Evolutionary conservation across 768 basidiomycete species (phyloP).

Genomic region (Amyloporia xantha): DNA sequence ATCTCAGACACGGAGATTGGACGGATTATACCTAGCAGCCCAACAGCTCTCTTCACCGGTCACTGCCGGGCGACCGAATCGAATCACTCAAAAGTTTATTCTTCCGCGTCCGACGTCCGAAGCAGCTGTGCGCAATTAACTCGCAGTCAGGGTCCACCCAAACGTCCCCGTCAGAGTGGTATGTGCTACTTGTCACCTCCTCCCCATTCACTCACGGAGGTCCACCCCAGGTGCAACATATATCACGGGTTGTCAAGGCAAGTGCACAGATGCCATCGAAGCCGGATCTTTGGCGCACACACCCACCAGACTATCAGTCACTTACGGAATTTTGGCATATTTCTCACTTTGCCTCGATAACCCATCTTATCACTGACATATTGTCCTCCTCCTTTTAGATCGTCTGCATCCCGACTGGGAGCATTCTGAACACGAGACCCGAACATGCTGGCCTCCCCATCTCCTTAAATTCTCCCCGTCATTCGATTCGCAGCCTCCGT

Average conservation of each 20-base stretch:
- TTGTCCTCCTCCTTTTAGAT: slow-evolving; percentile 16
- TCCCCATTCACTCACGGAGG: too few species aligned
- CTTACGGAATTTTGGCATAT: slow-evolving; percentile 16
- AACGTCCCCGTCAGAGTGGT: too few species aligned
- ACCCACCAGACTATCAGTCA: slow-evolving; percentile 12
- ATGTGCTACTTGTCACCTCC: too few species aligned
- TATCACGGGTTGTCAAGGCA: slow-evolving; percentile 22
- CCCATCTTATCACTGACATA: slow-evolving; percentile 26
- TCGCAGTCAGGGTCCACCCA: background rate
- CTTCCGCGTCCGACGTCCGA: slow-evolving; percentile 4
- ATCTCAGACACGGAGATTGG: slow-evolving; percentile 11
- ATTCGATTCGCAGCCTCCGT: background rate
- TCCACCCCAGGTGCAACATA: too few species aligned
- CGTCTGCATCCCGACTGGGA: slow-evolving; percentile 18
- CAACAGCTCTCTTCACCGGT: too few species aligned
- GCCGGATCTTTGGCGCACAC: slow-evolving; percentile 16
- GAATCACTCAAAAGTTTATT: slow-evolving; percentile 19
- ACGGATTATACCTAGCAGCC: slow-evolving; percentile 1
- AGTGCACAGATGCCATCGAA: slow-evolving; percentile 15
- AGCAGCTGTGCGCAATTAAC: background rate
- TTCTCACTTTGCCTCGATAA: slow-evolving; percentile 19
- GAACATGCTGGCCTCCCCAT: slow-evolving; percentile 10
- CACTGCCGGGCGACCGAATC: slow-evolving; percentile 9
- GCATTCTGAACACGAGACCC: slow-evolving; percentile 19
- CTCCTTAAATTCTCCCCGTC: slow-evolving; percentile 3